phyloP scores from a whole-genome alignment of 2,329 filamentous ascomycete genomes.

The Talaromyces funiculosus region DNA sequence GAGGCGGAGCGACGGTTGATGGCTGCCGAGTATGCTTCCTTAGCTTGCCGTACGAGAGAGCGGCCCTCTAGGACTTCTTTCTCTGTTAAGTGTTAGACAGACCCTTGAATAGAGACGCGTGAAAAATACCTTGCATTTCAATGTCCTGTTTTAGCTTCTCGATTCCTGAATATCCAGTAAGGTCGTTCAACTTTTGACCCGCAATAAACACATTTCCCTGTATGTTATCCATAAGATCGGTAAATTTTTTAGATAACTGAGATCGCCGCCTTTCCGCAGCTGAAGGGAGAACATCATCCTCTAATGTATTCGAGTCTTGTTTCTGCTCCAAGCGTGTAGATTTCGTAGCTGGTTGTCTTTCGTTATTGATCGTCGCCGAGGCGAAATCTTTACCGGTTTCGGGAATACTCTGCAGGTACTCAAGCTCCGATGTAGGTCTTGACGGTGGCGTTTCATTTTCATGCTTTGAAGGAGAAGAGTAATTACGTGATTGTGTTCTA shows the following conservation, averaged over 20 bases:
- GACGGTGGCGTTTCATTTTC: slow-evolving; percentile 13
- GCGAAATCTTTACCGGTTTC: background rate
- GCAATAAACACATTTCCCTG: slow-evolving; percentile 80
- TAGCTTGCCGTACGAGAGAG: slow-evolving; percentile 62
- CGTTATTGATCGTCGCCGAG: background rate
- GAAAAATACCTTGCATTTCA: slow-evolving; percentile 52
- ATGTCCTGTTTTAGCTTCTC: slow-evolving; percentile 79
- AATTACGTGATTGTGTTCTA: slow-evolving; percentile 25
- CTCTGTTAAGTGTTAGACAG: slow-evolving; percentile 37
- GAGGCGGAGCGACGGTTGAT: slow-evolving; percentile 78
- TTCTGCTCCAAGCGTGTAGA: background rate
- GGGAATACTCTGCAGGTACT: background rate
- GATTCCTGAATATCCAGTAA: slow-evolving; percentile 91
- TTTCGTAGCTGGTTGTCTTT: background rate
- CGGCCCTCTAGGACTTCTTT: slow-evolving; percentile 52
- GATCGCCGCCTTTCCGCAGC: slow-evolving; percentile 47
- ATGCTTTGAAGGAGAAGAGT: slow-evolving; percentile 27
- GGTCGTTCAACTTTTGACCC: slow-evolving; percentile 82
- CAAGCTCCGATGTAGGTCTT: background rate
- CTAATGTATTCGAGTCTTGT: background rate
- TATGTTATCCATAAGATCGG: slow-evolving; percentile 76
- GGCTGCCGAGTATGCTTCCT: slow-evolving; percentile 73
- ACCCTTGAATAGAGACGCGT: background rate
- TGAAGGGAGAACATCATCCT: slow-evolving; percentile 25
- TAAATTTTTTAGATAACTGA: slow-evolving; percentile 56